These are phyloP conservation scores for Geotrichum australiense DNA, from an alignment of 1,139 yeast genomes.

Conservation along the genomic window DNA sequence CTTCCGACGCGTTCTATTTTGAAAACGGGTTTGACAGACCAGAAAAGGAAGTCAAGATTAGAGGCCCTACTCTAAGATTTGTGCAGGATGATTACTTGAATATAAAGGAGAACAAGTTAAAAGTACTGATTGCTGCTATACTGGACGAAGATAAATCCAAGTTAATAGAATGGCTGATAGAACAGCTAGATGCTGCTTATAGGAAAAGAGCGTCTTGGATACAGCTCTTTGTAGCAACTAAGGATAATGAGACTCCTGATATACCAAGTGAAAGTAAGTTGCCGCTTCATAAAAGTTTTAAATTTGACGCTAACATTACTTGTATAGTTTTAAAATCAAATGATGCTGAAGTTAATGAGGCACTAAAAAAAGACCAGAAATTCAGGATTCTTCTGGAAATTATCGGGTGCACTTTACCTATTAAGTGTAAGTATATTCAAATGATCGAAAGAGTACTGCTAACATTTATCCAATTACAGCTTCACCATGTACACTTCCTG, in stretches of 20 bases:
- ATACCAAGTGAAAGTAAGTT: conserved; percentile 15
- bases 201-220: conserved; percentile 22
- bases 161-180: conserved; percentile 41
- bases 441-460: neutral
- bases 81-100: conserved; percentile 23
- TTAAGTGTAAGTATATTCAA: conserved; percentile 8
- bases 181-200: conserved; percentile 35
- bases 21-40: conserved; percentile 50
- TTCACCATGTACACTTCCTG: conserved; percentile 21
- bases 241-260: neutral
- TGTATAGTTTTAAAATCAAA: conserved; percentile 7
- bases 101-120: conserved; percentile 27
- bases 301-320: neutral
- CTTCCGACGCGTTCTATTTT: conserved; percentile 40
- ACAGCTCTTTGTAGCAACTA: conserved; percentile 4
- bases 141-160: conserved; percentile 41
- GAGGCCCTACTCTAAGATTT: conserved; percentile 3
- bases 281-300: neutral
- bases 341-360: conserved; percentile 18
- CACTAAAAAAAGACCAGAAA: conserved; percentile 27
- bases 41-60: neutral
- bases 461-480: conserved; percentile 7
- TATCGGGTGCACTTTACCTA: conserved; percentile 24
- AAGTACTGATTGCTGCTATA: conserved; percentile 45
- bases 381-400: conserved; percentile 28